Evolutionary conservation across 345 rosid genomes (phyloP), one percentile per base, ranked within the genome.

Genomic region (Linum tenue): DNA sequence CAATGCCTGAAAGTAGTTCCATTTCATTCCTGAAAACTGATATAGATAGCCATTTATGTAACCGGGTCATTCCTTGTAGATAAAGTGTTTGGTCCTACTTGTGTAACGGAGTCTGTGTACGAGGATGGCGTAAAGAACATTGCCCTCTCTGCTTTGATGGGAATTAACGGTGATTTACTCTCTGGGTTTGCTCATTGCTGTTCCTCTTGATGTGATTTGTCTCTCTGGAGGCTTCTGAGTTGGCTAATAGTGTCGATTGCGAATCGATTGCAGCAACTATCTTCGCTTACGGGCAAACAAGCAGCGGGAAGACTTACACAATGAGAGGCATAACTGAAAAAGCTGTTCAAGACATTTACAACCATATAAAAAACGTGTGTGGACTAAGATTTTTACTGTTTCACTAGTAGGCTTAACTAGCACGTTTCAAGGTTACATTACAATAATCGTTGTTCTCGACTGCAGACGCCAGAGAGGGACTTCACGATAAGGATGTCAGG

Each of bases 271-370:
- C 86, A 95, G 99, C 99, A 55, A 95, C 98, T 2, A 95, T 95
- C 75, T 95, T 95, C 74, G 99, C 98, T 0, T 91, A 95, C 67
- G 99, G 99, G 48, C 98, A 91, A 83, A 95, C 99, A 17, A 95
- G 99, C 80, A 91, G 99, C 71, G 99, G 99, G 48, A 95, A 95
- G 81, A 95, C 98, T 62, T 91, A 74, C 59, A 95, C 98, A 1
- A 95, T 91, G 99, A 81, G 98, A 83, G 99, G 99, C 70, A 86
- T 91, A 80, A 91, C 99, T 5, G 96, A 95, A 80, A 95, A 95
- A 73, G 99, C 99, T 74, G 99, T 95, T 59, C 70, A 80, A 69
- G 98, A 95, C 76, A 95, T 95, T 66, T 95, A 95, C 66, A 75
- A 81, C 59, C 99, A 91, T 79, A 91, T 95, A 67, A 73, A 79